phyloP scores from a whole-genome alignment of 345 rosid species.

The Citrus sinensis region DNA sequence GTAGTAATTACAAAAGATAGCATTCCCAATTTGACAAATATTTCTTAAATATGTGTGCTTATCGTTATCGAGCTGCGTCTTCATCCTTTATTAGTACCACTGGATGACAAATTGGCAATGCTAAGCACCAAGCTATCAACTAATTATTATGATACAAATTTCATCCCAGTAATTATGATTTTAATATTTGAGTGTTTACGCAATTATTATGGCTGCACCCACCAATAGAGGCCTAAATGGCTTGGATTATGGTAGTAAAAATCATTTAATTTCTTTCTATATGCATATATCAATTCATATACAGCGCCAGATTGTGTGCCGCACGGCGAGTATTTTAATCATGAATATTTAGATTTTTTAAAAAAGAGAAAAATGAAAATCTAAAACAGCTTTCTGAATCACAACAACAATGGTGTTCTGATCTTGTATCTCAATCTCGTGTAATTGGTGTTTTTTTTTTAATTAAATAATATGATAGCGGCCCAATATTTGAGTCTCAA shows the following conservation, averaged over 20 bases:
- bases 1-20: not conserved
- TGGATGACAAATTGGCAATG: not conserved
- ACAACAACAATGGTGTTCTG: too few relatives aligned
- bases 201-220: not conserved
- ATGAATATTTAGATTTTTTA: too few relatives aligned
- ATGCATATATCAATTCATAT: too few relatives aligned
- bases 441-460: too few relatives aligned
- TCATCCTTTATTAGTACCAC: not conserved
- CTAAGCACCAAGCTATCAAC: not conserved
- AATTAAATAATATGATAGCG: too few relatives aligned
- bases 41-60: not conserved
- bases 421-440: too few relatives aligned
- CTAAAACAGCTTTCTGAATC: too few relatives aligned
- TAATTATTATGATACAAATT: not conserved
- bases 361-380: too few relatives aligned
- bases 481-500: too few relatives aligned
- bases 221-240: not conserved
- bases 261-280: too few relatives aligned
- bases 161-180: constrained; percentile 4
- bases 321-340: too few relatives aligned
- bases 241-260: not conserved
- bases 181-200: not conserved
- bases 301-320: too few relatives aligned
- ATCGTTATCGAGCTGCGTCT: not conserved
- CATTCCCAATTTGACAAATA: not conserved